Conservation (phyloP, 2,329 filamentous ascomycete species). For the Aspergillus persii region DNA sequence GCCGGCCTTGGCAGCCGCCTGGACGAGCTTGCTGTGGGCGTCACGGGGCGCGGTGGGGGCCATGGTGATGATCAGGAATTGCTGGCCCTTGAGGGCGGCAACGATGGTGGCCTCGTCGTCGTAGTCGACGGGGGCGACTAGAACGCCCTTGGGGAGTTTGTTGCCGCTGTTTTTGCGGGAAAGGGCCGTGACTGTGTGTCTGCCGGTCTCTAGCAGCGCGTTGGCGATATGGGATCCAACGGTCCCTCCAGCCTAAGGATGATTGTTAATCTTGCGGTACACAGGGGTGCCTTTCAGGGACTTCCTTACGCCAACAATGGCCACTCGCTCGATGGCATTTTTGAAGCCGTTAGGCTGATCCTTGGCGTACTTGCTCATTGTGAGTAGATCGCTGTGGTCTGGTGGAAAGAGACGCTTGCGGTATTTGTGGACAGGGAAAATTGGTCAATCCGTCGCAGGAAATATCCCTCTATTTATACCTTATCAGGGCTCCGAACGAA, state of each 20-base stretch:
- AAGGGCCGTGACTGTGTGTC: slow-evolving; percentile 53
- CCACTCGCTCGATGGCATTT: slow-evolving; percentile 38
- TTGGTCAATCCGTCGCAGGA: no score
- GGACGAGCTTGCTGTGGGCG: slow-evolving; percentile 51
- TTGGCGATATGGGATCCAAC: slow-evolving; percentile 28
- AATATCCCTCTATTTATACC: no score
- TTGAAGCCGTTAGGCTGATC: slow-evolving; percentile 21
- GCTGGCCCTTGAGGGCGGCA: slow-evolving; percentile 52
- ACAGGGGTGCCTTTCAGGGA: background rate
- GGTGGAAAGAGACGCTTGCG: no score
- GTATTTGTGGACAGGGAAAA: no score
- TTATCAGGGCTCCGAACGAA: no score
- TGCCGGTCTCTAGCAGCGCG: slow-evolving; percentile 47
- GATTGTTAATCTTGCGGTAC: slow-evolving; percentile 12
- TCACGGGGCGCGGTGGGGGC: slow-evolving; percentile 43
- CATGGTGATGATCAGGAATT: slow-evolving; percentile 59
- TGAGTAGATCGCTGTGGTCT: background rate
- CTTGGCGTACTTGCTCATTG: slow-evolving; percentile 25
- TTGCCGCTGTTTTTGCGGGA: slow-evolving; percentile 45
- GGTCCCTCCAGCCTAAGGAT: slow-evolving; percentile 33
- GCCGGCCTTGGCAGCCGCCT: slow-evolving; percentile 55
- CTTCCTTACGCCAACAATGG: slow-evolving; percentile 38
- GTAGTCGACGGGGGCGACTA: slow-evolving; percentile 49
- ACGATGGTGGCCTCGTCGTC: slow-evolving; percentile 46
- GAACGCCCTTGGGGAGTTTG: slow-evolving; percentile 47